phyloP scores from a whole-genome alignment of 129 eudicot species.

The Chrysanthemum seticuspe region DNA sequence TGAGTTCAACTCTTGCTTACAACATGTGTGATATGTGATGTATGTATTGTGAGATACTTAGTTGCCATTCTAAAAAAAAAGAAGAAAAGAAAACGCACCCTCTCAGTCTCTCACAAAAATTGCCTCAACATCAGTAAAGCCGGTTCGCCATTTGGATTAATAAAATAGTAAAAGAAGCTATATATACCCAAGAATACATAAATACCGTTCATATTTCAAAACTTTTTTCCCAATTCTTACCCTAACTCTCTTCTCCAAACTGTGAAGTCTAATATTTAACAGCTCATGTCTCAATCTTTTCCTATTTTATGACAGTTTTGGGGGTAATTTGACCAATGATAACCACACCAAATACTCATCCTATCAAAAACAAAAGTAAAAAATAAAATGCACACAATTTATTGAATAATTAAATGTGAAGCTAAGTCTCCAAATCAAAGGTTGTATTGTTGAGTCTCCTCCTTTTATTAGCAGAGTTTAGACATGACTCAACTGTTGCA shows the following conservation, averaged over 20 bases:
- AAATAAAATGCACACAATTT: constrained; percentile 15
- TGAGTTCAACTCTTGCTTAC: no score
- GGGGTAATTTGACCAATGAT: constrained; percentile 1
- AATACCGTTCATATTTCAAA: background rate
- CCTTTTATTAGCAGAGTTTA: constrained; percentile 32
- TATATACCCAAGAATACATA: constrained; percentile 17
- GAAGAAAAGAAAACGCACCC: no score
- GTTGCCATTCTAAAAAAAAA: no score
- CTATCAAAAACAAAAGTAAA: constrained; percentile 14
- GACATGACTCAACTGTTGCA: constrained; percentile 40
- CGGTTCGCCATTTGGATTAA: background rate
- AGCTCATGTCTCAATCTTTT: constrained; percentile 28
- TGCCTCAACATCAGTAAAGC: no score
- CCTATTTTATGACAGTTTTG: constrained; percentile 8
- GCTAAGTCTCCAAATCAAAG: constrained; percentile 26
- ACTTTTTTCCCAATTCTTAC: background rate
- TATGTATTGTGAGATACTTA: no score
- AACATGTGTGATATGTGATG: no score
- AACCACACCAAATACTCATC: constrained; percentile 24
- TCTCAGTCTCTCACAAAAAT: no score
- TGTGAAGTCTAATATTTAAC: constrained; percentile 54
- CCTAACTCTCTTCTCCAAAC: constrained; percentile 27
- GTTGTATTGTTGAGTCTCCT: constrained; percentile 40
- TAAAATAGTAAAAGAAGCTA: background rate
- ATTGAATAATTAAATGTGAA: constrained; percentile 12